These are phyloP conservation scores for Marvania coccoides DNA, from an alignment of 139 green algal species.

Conservation along the genomic window DNA sequence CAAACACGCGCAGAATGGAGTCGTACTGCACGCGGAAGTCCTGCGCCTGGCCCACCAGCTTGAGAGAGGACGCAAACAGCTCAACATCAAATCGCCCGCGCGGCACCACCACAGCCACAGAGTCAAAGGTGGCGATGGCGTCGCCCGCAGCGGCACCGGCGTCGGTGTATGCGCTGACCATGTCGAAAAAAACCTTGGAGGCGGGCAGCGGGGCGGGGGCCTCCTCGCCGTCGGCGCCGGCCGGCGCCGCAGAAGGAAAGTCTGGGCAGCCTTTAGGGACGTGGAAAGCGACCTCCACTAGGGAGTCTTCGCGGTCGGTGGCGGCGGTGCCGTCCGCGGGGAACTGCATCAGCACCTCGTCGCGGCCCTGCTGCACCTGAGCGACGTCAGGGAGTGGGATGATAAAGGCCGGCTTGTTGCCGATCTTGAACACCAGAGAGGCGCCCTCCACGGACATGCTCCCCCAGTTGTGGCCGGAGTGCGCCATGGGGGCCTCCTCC, in stretches of 20 bases:
- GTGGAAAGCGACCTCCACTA: slow-evolving; percentile 86
- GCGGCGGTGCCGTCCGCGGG: slow-evolving; percentile 75
- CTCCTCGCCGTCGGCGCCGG: slow-evolving; percentile 20
- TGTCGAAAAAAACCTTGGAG: slow-evolving; percentile 52
- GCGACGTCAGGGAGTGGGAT: slow-evolving; percentile 76
- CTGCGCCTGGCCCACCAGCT: slow-evolving; percentile 67
- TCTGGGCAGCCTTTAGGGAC: slow-evolving; percentile 27
- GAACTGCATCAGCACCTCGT: slow-evolving; percentile 92
- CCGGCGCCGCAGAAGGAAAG: slow-evolving; percentile 1
- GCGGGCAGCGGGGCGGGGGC: neutral
- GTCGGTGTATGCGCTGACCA: slow-evolving; percentile 40
- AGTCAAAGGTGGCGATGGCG: slow-evolving; percentile 65
- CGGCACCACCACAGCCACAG: slow-evolving; percentile 65
- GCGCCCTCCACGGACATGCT: slow-evolving; percentile 28
- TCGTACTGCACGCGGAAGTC: slow-evolving; percentile 94
- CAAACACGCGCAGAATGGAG: slow-evolving; percentile 79
- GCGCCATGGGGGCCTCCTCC: neutral
- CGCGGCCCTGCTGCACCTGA: slow-evolving; percentile 50
- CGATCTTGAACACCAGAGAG: slow-evolving; percentile 71
- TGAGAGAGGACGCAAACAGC: slow-evolving; percentile 50
- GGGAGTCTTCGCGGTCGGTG: slow-evolving; percentile 58
- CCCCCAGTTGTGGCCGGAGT: slow-evolving; percentile 29
- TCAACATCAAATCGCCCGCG: slow-evolving; percentile 74
- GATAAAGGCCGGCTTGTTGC: slow-evolving; percentile 66
- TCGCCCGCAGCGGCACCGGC: slow-evolving; percentile 56